Base-by-base conservation (phyloP, 1,284 basidiomycete species). In the Lentinus polychrous region DNA sequence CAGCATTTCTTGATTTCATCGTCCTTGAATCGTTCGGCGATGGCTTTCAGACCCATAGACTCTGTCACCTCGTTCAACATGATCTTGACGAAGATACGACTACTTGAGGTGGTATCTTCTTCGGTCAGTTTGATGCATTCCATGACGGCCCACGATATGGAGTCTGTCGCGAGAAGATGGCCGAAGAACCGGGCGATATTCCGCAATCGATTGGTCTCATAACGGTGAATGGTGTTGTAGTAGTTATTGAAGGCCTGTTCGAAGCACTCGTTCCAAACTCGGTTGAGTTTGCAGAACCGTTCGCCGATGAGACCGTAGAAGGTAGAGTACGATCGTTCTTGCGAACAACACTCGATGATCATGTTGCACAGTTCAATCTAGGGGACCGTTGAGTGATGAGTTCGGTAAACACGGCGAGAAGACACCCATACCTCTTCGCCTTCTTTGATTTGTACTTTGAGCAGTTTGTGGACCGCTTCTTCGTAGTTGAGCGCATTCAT, bases 301-400 rank as follows among this genome's bases (percentile, higher is more conserved):
- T 99, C 95, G 46, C 93, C 94, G 58, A 97, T 81, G 32, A 97
- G 82, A 17, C 95, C 95, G 63, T 95, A 99, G 74, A 97, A 99
- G 36, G 81, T 91, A 8, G 90, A 90, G 66, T 97, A 99, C 0
- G 95, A 94, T 3, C 95, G 87, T 66, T 99, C 95, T 73, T 99
- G 95, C 2, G 95, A 99, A 65, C 95, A 99, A 85, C 95, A 99
- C 63, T 99, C 95, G 66, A 99, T 88, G 52, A 99, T 81, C 95
- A 99, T 99, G 74, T 99, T 98, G 68, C 91, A 85, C 46, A 99
- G 71, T 67, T 98, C 95, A 59, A 93, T 90, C 89, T 94, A 58
- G n/a, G n/a, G n/a, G 6, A 27, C 12, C 48, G 40, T 15, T 15
- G 14, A 5, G 24, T 54, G 22, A n/a, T n/a, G 57, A 49, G 36